A percentile compares a stretch with the other conserved stretches of the same genome.
Conservation (phyloP, 441 rosid genomes). For the Erodium trifolium region DNA sequence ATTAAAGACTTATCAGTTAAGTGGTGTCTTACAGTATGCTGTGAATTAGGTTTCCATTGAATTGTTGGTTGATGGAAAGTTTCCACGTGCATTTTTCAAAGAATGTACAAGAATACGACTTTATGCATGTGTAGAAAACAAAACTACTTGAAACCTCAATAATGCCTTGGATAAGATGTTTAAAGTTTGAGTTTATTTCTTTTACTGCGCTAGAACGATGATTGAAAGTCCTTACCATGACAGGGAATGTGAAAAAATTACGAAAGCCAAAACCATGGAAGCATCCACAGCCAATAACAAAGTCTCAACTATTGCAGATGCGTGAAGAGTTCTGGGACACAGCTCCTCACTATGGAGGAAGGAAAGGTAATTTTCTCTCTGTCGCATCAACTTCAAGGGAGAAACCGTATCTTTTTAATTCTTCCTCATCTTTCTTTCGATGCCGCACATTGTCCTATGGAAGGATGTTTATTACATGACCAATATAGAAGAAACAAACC, state of each 20-base stretch:
- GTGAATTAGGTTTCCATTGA: background rate
- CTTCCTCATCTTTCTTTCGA: no score
- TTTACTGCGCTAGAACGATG: background rate
- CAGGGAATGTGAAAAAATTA: slow-evolving; percentile 57
- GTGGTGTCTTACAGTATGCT: background rate
- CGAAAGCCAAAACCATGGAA: slow-evolving; percentile 85
- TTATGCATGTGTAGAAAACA: background rate
- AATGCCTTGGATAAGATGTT: background rate
- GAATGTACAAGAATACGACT: background rate
- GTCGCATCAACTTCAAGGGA: background rate
- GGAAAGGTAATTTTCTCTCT: slow-evolving; percentile 45
- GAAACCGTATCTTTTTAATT: no score
- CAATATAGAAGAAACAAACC: no score
- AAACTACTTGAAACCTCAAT: background rate
- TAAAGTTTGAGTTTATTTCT: background rate
- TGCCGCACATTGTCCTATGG: no score
- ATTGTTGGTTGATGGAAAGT: background rate
- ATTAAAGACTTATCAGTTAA: background rate
- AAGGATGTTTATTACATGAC: no score
- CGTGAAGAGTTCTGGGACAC: slow-evolving; percentile 98
- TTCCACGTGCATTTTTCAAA: no score
- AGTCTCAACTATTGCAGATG: slow-evolving; percentile 62
- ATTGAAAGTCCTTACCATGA: slow-evolving; percentile 14
- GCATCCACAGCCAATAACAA: slow-evolving; percentile 69
- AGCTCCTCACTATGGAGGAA: slow-evolving; percentile 89